Conservation (phyloP, 306 rosid species). For the Lagenaria siceraria region DNA sequence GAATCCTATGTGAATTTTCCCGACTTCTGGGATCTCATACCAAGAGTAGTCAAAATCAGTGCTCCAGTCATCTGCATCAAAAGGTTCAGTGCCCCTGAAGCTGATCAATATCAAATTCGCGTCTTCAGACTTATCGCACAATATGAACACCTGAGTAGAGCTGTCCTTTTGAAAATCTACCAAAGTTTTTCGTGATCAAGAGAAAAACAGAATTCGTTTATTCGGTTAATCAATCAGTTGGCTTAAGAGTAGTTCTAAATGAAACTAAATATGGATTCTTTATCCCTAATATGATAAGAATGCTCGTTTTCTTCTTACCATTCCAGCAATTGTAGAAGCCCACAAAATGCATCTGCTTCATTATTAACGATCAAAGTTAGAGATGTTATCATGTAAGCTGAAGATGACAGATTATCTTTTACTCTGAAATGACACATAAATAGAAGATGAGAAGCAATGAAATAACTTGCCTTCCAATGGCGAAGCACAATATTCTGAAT, state of each 20-base stretch:
- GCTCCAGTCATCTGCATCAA: conserved; percentile 61
- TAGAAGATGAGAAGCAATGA: neutral
- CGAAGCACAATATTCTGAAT: conserved; percentile 23
- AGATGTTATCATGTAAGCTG: neutral
- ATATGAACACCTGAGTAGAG: conserved; percentile 53
- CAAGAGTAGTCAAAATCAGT: conserved; percentile 78
- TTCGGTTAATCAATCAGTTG: neutral
- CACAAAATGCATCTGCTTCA: conserved; percentile 65
- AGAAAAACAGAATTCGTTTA: neutral
- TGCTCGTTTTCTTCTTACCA: conserved; percentile 32
- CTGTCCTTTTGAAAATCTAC: conserved; percentile 41
- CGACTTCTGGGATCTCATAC: conserved; percentile 54
- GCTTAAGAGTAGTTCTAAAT: neutral
- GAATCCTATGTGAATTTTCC: conserved; percentile 72
- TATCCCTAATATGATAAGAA: neutral
- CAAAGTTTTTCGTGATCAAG: neutral
- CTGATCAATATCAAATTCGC: conserved; percentile 58
- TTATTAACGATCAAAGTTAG: neutral
- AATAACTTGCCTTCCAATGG: conserved; percentile 56
- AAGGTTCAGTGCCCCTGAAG: conserved; percentile 74
- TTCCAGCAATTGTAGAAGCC: conserved; percentile 63
- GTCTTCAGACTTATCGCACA: conserved; percentile 49
- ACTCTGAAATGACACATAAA: neutral
- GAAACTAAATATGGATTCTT: neutral
- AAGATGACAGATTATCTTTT: neutral